Conservation (phyloP, 331 rosid genomes). For the Telfairia occidentalis region DNA sequence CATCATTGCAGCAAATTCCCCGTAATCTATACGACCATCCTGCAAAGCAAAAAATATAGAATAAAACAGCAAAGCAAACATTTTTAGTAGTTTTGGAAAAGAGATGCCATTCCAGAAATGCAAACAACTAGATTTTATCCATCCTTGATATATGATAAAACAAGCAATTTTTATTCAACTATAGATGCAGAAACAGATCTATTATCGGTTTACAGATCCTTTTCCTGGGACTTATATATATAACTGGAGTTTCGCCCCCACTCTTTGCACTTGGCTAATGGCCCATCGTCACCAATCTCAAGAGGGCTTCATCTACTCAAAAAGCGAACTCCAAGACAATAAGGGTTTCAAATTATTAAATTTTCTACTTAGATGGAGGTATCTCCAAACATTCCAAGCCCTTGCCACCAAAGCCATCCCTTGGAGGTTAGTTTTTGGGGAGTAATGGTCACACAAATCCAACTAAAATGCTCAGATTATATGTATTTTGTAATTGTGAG, state of each 20-base stretch:
- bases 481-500: no score
- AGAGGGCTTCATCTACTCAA: background rate
- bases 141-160: background rate
- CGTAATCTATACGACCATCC: conserved; percentile 82
- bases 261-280: background rate
- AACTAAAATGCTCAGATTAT: background rate
- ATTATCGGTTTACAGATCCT: background rate
- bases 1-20: conserved; percentile 83
- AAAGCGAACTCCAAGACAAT: no score
- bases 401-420: no score
- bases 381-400: no score
- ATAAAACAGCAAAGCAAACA: background rate
- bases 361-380: no score
- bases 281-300: background rate
- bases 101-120: background rate
- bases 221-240: background rate
- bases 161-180: background rate
- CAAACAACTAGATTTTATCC: background rate
- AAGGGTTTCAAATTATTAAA: no score
- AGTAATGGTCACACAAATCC: background rate
- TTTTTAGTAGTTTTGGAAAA: background rate
- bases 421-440: no score
- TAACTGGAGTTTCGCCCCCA: background rate
- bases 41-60: conserved; percentile 9
- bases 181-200: background rate